Conservation (phyloP, 257 asterid genomes). For the Ehretia macrophylla region DNA sequence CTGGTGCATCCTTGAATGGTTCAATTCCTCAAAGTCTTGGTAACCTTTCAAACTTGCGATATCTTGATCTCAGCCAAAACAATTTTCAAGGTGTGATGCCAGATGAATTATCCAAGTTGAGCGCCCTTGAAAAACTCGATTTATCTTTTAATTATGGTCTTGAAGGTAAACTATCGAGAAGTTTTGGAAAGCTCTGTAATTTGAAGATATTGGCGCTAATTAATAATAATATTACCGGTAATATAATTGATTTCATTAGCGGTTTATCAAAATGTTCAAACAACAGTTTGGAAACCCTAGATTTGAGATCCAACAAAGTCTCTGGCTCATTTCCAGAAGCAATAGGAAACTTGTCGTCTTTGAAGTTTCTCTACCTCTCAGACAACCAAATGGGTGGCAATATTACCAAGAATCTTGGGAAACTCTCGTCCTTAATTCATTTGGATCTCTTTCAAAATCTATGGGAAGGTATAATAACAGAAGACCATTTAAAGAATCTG, state of each 20-base stretch:
- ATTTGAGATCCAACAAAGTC: too few species aligned
- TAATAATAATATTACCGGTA: conserved; percentile 13
- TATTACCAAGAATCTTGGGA: conserved; percentile 6
- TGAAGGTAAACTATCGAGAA: background rate
- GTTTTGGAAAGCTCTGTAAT: background rate
- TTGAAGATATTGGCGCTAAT: background rate
- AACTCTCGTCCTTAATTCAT: background rate
- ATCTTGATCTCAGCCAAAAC: background rate
- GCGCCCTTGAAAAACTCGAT: background rate
- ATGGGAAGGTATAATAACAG: conserved; percentile 16
- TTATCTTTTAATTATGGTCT: background rate
- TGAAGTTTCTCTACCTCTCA: conserved; percentile 4
- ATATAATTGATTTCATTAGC: background rate
- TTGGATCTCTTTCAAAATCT: conserved; percentile 6
- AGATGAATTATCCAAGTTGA: background rate
- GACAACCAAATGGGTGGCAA: conserved; percentile 7
- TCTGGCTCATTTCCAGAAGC: conserved; percentile 19
- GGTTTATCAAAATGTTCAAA: background rate
- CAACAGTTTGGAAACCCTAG: background rate
- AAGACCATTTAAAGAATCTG: conserved; percentile 16
- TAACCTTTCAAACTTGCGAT: background rate
- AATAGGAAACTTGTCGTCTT: conserved; percentile 4
- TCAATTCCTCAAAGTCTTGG: conserved; percentile 19
- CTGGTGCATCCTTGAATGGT: background rate
- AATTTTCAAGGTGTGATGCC: background rate